These are phyloP conservation scores for Penicillium hordei DNA, from an alignment of 2,329 filamentous ascomycete genomes.

Conservation along the genomic window DNA sequence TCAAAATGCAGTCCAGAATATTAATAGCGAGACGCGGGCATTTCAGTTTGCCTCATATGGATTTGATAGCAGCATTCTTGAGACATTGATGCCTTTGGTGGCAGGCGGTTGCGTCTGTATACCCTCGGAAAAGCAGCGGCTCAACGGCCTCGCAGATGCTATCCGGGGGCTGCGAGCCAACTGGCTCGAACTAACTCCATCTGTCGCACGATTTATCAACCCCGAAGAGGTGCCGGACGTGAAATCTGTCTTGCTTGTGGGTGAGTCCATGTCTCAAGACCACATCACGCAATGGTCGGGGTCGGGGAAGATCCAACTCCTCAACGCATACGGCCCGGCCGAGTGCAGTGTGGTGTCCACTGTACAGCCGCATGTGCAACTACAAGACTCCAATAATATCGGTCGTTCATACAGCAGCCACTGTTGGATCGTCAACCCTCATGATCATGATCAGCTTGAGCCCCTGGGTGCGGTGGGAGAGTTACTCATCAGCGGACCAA, in stretches of 20 bases:
- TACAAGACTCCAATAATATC: neutral
- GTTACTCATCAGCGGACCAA: slow-evolving; percentile 11
- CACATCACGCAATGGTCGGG: slow-evolving; percentile 12
- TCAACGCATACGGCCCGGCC: slow-evolving; percentile 53
- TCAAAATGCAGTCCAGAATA: slow-evolving; percentile 46
- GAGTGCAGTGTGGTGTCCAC: neutral
- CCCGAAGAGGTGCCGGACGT: slow-evolving; percentile 10
- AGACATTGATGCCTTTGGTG: slow-evolving; percentile 11
- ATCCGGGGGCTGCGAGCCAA: neutral
- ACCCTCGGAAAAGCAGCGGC: slow-evolving; percentile 11
- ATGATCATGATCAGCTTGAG: slow-evolving; percentile 3
- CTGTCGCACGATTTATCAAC: neutral
- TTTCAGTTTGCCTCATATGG: slow-evolving; percentile 40
- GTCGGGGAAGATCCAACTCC: slow-evolving; percentile 33
- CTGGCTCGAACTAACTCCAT: neutral
- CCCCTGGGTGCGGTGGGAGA: slow-evolving; percentile 10
- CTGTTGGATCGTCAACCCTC: slow-evolving; percentile 10
- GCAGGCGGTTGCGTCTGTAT: slow-evolving; percentile 17
- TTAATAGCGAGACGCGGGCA: slow-evolving; percentile 38
- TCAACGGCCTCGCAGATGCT: neutral
- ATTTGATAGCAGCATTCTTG: slow-evolving; percentile 24
- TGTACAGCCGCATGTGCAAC: neutral
- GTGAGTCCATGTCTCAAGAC: slow-evolving; percentile 14
- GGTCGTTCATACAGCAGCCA: neutral
- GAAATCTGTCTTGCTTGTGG: neutral